Percentiles rank a stretch among this genome's conserved stretches.
phyloP scores from a whole-genome alignment of 805 yeast species.

The Yarrowia yakushimensis region DNA sequence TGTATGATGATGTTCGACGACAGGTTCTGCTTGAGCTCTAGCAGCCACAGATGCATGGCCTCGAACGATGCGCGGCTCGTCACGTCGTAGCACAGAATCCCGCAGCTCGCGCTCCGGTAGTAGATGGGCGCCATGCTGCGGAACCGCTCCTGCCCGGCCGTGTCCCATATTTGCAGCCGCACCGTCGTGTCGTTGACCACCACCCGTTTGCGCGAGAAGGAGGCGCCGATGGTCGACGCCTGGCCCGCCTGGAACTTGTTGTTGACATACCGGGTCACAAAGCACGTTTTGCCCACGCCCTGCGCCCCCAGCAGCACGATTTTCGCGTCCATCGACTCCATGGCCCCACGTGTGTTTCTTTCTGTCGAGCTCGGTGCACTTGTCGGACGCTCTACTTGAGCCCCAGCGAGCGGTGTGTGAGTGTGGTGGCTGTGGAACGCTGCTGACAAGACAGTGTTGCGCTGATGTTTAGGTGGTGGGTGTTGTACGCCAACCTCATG shows the following conservation, averaged over 20 bases:
- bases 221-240: constrained; percentile 40
- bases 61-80: constrained; percentile 37
- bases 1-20: constrained; percentile 35
- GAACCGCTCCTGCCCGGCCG: constrained; percentile 96
- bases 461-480: constrained; percentile 8
- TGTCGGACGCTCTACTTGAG: neutral
- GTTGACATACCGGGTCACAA: constrained; percentile 38
- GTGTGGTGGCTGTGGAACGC: neutral
- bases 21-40: constrained; percentile 36
- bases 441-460: neutral
- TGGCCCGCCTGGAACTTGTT: constrained; percentile 38
- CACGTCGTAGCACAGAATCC: constrained; percentile 39
- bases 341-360: neutral
- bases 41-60: constrained; percentile 40
- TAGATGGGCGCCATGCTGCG: constrained; percentile 68
- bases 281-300: constrained; percentile 40
- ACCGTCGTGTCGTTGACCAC: constrained; percentile 37
- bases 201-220: constrained; percentile 38
- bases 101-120: constrained; percentile 42
- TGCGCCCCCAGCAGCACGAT: constrained; percentile 39
- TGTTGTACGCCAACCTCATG: constrained; percentile 1
- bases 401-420: neutral
- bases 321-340: constrained; percentile 35
- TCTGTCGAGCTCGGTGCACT: neutral
- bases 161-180: constrained; percentile 73